Base-by-base conservation (phyloP, 139 green algal genomes). In the Tetradesmus lagerheimii region DNA sequence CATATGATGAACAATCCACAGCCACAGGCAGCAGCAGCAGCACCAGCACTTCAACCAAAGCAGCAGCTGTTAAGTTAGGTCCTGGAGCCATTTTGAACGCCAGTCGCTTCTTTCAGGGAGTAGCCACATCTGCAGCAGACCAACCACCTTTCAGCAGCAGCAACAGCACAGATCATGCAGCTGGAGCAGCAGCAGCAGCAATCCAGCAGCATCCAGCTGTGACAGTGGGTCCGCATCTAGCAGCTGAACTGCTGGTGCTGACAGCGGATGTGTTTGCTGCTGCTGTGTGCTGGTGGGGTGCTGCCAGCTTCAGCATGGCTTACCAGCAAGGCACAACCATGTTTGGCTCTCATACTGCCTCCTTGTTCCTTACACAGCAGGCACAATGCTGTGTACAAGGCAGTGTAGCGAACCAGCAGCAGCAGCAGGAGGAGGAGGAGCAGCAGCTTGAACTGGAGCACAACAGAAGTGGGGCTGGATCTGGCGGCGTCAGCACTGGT, bases 191-290 rank as follows among this genome's bases (percentile, higher is more conserved):
- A 45, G 18, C 35, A 31, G 41, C 35, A 45, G 0, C 12, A 12
- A 47, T 9, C 4, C 78, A 66, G 78, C 37, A 66, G 79, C 79
- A 84, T 23, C 27, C 23, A 66, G 38, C 35, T 5, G 39, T 84
- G 79, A 9, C 41, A 9, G 79, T 84, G n/a, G 79, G 79, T 9
- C 27, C 27, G 18, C 79, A 67, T 23, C 39, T 84, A n/a, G 38
- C 79, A 41, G 79, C 79, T 66, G 79, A 84, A 41, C 25, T 84
- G 41, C 79, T 84, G 27, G 9, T 84, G 79, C 79, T 84, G 1
- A 37, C 39, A 39, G 39, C 79, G 25, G 23, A 64, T 23, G 39
- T 25, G 20, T 34, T 84, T 43, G 39, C 25, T 67, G 79, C 79
- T 39, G 79, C 79, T 6, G 9, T 84, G 39, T 38, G 41, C 23